Conservation (phyloP, 2,329 filamentous ascomycete genomes). For the Hypoxylon sp. region DNA sequence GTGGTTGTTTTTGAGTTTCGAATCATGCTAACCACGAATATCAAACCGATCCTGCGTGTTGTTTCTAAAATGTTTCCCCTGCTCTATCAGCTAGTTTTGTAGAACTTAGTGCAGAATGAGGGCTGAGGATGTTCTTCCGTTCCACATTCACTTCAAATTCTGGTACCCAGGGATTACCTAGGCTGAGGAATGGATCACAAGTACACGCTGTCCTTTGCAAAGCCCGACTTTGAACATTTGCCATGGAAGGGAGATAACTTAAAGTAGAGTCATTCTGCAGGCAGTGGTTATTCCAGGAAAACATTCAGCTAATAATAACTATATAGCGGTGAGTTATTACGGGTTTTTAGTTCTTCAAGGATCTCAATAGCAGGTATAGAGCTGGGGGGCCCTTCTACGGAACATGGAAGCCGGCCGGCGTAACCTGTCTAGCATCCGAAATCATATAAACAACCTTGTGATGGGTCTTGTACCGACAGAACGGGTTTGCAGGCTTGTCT, state of each 20-base stretch:
- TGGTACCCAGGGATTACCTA: background rate
- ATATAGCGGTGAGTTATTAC: slow-evolving; percentile 17
- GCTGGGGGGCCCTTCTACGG: slow-evolving; percentile 27
- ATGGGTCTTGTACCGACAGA: slow-evolving; percentile 27
- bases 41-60: slow-evolving; percentile 51
- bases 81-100: slow-evolving; percentile 30
- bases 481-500: slow-evolving; percentile 30
- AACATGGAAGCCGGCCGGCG: slow-evolving; percentile 31
- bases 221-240: background rate
- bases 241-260: slow-evolving; percentile 7
- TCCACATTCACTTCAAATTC: background rate
- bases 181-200: background rate
- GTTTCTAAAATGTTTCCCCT: slow-evolving; percentile 38
- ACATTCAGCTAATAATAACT: slow-evolving; percentile 10
- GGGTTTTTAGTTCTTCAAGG: slow-evolving; percentile 13
- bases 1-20: slow-evolving; percentile 53
- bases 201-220: slow-evolving; percentile 10
- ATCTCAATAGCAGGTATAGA: slow-evolving; percentile 14
- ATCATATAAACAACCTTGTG: slow-evolving; percentile 8
- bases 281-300: slow-evolving; percentile 14
- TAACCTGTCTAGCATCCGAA: slow-evolving; percentile 29
- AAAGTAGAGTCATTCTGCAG: slow-evolving; percentile 17
- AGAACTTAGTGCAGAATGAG: slow-evolving; percentile 29
- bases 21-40: slow-evolving; percentile 53
- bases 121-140: slow-evolving; percentile 3